These are phyloP conservation scores for Trichoderma asperellum DNA, from an alignment of 2,329 filamentous ascomycete species.

Conservation along the genomic window DNA sequence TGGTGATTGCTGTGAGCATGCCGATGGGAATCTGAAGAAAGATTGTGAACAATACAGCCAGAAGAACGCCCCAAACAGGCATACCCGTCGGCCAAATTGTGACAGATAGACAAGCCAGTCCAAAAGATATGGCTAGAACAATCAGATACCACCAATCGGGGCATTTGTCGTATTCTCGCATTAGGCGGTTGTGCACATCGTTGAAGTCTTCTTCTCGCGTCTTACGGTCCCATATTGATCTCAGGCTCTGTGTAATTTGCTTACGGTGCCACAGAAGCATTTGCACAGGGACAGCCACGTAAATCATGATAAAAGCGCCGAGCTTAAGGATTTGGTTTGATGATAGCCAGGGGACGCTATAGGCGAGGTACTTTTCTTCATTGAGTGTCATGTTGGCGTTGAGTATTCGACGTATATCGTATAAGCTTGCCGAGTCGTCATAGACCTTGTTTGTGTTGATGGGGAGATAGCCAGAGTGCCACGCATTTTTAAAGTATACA, in stretches of 20 bases:
- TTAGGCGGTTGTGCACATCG: constrained; percentile 42
- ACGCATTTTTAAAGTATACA: constrained; percentile 51
- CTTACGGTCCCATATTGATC: constrained; percentile 36
- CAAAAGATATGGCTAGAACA: constrained; percentile 53
- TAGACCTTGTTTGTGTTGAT: constrained; percentile 58
- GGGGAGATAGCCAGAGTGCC: constrained; percentile 58
- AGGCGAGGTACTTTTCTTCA: constrained; percentile 54
- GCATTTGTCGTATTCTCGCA: constrained; percentile 45
- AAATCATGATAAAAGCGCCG: constrained; percentile 38
- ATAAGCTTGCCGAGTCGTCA: constrained; percentile 58
- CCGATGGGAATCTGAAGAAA: constrained; percentile 59
- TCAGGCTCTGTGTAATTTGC: constrained; percentile 37
- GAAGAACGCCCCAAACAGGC: constrained; percentile 54
- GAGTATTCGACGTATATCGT: constrained; percentile 58
- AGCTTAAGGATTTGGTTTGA: constrained; percentile 46
- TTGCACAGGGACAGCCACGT: constrained; percentile 38
- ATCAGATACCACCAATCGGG: constrained; percentile 59
- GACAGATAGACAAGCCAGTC: constrained; percentile 43
- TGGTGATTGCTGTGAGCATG: constrained; percentile 59
- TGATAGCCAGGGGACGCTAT: constrained; percentile 58
- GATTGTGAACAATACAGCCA: constrained; percentile 56
- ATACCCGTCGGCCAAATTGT: constrained; percentile 55
- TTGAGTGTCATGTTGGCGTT: constrained; percentile 54
- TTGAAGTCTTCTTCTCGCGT: constrained; percentile 44
- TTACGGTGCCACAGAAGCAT: constrained; percentile 40